A percentile compares a stretch with the other conserved stretches of the same genome.
These are phyloP conservation scores for Alliaria petiolata DNA, from an alignment of 345 rosid species.

Conservation along the genomic window DNA sequence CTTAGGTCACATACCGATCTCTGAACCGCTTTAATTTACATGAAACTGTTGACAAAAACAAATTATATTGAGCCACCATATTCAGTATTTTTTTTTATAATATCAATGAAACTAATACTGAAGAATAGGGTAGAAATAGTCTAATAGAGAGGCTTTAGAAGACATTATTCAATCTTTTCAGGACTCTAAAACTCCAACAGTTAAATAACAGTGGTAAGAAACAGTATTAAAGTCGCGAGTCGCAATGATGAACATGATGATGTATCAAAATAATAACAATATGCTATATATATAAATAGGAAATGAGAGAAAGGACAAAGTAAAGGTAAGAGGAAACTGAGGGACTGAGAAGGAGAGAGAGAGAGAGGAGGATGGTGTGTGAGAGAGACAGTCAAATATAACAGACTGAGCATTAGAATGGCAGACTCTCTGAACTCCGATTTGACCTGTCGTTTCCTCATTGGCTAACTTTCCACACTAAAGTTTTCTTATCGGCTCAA, in stretches of 20 bases:
- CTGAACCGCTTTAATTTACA: too few species aligned
- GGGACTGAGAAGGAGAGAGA: background rate
- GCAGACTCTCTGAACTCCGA: slow-evolving; percentile 23
- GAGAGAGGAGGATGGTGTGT: background rate
- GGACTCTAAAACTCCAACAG: slow-evolving; percentile 33
- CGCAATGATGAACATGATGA: slow-evolving; percentile 26
- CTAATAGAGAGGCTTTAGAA: slow-evolving; percentile 4
- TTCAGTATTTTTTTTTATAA: too few species aligned
- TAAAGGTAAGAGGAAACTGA: slow-evolving; percentile 18
- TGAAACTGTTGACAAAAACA: too few species aligned
- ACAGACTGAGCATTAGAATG: slow-evolving; percentile 27
- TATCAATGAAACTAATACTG: too few species aligned
- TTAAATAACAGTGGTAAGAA: slow-evolving; percentile 33
- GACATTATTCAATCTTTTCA: slow-evolving; percentile 20
- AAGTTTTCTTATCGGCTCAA: slow-evolving; percentile 7
- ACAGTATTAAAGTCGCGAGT: slow-evolving; percentile 20
- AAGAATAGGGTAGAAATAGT: background rate
- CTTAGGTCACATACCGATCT: too few species aligned
- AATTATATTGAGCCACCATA: too few species aligned
- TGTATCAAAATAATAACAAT: background rate
- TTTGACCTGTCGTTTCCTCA: slow-evolving; percentile 35
- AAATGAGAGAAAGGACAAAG: slow-evolving; percentile 17
- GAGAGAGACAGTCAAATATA: slow-evolving; percentile 26
- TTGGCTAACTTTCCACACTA: slow-evolving; percentile 20
- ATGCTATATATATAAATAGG: background rate